Evolutionary conservation across 1,284 basidiomycete genomes (phyloP).

Genomic region (Blastosporella zonata): DNA sequence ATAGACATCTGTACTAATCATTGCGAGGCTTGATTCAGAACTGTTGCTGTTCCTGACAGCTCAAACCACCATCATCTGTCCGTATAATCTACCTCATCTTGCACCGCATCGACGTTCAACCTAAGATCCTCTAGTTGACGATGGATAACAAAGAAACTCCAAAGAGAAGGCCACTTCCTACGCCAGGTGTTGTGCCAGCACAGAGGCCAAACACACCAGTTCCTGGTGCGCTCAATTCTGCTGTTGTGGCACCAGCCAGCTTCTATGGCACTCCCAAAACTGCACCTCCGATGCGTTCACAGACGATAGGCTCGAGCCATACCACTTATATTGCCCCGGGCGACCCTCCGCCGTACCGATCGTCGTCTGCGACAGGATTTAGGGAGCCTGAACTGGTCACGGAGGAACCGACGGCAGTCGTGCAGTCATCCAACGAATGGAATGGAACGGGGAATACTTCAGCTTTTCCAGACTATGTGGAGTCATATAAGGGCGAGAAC

Average conservation of each 20-base stretch:
- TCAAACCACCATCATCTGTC: slow-evolving; percentile 4
- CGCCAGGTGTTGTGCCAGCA: slow-evolving; percentile 31
- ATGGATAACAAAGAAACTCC: slow-evolving; percentile 40
- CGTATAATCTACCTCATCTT: slow-evolving; percentile 2
- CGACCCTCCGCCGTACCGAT: slow-evolving; percentile 30
- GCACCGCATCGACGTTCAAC: slow-evolving; percentile 2
- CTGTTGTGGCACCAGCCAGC: slow-evolving; percentile 30
- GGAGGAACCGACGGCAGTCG: slow-evolving; percentile 28
- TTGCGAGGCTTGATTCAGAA: slow-evolving; percentile 6
- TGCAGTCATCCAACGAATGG: slow-evolving; percentile 17
- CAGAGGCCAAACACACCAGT: slow-evolving; percentile 43
- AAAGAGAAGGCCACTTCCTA: slow-evolving; percentile 40
- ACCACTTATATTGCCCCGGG: slow-evolving; percentile 36
- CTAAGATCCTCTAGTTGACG: not conserved
- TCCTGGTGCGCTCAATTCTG: slow-evolving; percentile 18
- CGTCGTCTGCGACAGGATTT: slow-evolving; percentile 29
- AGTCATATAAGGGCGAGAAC: not conserved
- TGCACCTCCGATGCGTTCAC: slow-evolving; percentile 35
- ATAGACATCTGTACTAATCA: not conserved
- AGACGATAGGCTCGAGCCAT: slow-evolving; percentile 38
- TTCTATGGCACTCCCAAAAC: slow-evolving; percentile 35
- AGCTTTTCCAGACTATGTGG: slow-evolving; percentile 1
- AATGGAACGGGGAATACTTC: slow-evolving; percentile 6
- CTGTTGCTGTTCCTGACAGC: not conserved
- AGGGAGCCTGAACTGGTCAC: slow-evolving; percentile 43